A percentile compares a stretch with the other conserved stretches of the same genome.
Conservation (phyloP, 352 stramenopile species). For the Aphanomyces astaci region DNA sequence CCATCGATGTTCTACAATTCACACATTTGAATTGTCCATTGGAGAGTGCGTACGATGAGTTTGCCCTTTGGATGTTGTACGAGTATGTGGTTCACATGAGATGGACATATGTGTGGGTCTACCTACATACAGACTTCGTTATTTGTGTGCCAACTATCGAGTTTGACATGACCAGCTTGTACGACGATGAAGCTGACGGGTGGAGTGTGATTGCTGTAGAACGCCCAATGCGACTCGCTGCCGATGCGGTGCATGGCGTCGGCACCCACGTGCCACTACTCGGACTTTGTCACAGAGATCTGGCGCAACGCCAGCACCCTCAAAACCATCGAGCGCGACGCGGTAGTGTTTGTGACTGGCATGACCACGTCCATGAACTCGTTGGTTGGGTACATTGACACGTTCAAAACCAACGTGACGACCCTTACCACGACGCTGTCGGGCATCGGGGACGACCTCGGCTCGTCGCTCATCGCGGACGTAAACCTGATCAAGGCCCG, state of each 20-base stretch:
- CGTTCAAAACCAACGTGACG: constrained; percentile 43
- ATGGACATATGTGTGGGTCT: no score
- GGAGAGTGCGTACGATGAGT: no score
- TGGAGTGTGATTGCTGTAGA: neutral
- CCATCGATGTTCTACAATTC: neutral
- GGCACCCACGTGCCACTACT: constrained; percentile 23
- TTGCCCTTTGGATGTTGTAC: no score
- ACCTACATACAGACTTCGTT: no score
- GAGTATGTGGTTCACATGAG: no score
- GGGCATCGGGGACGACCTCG: constrained; percentile 37
- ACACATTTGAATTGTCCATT: neutral
- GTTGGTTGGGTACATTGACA: constrained; percentile 28
- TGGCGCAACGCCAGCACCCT: constrained; percentile 18
- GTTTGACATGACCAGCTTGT: no score
- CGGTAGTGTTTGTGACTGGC: constrained; percentile 27
- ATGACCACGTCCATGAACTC: constrained; percentile 31
- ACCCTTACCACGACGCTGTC: constrained; percentile 35
- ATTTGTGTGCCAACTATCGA: no score
- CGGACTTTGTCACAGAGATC: neutral
- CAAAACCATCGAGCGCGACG: constrained; percentile 24
- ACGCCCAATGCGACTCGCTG: neutral
- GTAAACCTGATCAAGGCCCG: constrained; percentile 43
- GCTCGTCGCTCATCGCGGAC: constrained; percentile 41
- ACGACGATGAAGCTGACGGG: no score
- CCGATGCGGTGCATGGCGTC: neutral